Evolutionary conservation across 2,329 filamentous ascomycete genomes (phyloP), one percentile per base, ranked within the genome.

Genomic region (Chrysosporium keratinophilum): DNA sequence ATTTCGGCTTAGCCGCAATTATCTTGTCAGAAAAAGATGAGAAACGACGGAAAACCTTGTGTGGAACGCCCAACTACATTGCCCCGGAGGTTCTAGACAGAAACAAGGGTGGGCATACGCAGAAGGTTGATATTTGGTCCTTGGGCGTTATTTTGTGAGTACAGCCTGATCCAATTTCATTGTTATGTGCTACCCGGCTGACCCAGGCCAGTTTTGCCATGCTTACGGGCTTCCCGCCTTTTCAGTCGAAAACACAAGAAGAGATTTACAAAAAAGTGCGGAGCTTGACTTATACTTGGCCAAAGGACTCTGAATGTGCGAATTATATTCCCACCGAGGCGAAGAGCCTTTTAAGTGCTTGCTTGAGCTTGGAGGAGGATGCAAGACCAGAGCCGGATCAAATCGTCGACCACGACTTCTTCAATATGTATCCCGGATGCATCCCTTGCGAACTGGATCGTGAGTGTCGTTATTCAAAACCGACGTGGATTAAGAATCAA

Each of bases 61-160:
- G 93, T 63, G 93, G 93, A 55, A 98, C 93, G 3, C 93, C 93
- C 1, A 98, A 98, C 69, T 98, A 98, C 68, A 95, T 98, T 62
- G 93, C 93, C 0, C 93, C 93, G 0, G 93, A 98, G 66, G 95
- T 98, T 57, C 73, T 98, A 50, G 88, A 95, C 65, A 95, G 93
- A 75, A 88, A 86, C 34, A 93, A 88, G 65, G 88, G 91, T 63
- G 93, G 93, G 0, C 93, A 98, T 67, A 93, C 95, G 61, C 90
- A 97, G 67, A 95, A 94, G 76, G 93, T 98, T 2, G 93, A 98
- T 67, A 87, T 98, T 54, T 98, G 94, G 94, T 95, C 91, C 43
- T 78, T 98, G 65, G 93, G 94, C 17, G 93, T 98, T 61, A 98
- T 98, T 67, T 89, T 94, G 83, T 90, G 74, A 74, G 82, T 63